phyloP scores from a whole-genome alignment of 495 filamentous ascomycete species.

The Antarctomyces pellizariae region DNA sequence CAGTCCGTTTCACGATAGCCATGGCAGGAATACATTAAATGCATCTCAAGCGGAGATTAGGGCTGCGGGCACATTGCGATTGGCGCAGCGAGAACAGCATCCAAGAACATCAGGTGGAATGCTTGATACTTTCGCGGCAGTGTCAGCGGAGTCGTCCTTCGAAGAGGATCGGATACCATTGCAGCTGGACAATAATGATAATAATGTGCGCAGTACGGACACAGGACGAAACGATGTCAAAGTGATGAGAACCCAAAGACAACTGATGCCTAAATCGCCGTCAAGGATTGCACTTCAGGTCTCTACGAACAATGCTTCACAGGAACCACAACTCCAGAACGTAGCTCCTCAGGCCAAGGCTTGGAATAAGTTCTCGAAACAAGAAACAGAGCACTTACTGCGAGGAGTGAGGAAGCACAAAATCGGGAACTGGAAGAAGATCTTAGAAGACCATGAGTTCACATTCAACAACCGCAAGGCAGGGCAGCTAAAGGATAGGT shows the following conservation, averaged over 20 bases:
- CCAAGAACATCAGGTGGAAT: no score
- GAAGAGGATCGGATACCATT: slow-evolving; percentile 4
- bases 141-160: no score
- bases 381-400: slow-evolving; percentile 57
- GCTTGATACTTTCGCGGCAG: no score
- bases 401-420: slow-evolving; percentile 61
- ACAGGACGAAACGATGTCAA: slow-evolving; percentile 1
- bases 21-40: slow-evolving; percentile 16
- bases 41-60: slow-evolving; percentile 10
- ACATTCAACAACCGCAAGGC: slow-evolving; percentile 52
- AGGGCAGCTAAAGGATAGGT: slow-evolving; percentile 71
- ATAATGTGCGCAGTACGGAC: background rate
- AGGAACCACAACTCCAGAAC: no score
- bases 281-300: no score
- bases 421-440: slow-evolving; percentile 71
- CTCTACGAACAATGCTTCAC: no score
- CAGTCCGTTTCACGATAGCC: slow-evolving; percentile 21
- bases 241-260: slow-evolving; percentile 1
- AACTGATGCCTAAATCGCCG: no score
- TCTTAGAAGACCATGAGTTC: slow-evolving; percentile 50
- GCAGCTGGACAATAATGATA: slow-evolving; percentile 4
- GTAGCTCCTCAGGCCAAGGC: slow-evolving; percentile 4
- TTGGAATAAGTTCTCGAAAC: slow-evolving; percentile 51
- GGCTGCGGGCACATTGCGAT: no score
- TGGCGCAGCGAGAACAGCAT: no score